A percentile compares a stretch with the other conserved stretches of the same genome.
Evolutionary conservation across 805 yeast species (phyloP).

Genomic region (Ascoidea tarda): DNA sequence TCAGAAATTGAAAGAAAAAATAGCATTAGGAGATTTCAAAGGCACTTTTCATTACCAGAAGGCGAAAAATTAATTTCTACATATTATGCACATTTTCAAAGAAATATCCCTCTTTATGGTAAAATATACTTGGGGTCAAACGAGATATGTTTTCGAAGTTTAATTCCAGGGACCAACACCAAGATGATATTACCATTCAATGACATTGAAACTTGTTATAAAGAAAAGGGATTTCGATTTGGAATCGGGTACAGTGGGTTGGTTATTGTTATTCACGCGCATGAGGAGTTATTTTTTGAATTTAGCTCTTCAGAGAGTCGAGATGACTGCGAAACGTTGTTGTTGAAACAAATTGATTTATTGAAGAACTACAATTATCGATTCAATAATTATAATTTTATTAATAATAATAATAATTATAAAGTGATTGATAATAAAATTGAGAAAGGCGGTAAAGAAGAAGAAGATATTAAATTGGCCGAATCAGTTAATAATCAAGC

Average conservation of each 20-base stretch:
- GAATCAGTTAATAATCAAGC: conserved; percentile 17
- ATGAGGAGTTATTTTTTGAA: conserved; percentile 66
- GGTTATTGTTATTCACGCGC: conserved; percentile 55
- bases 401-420: background rate
- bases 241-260: conserved; percentile 49
- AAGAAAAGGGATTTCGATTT: conserved; percentile 55
- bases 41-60: conserved; percentile 49
- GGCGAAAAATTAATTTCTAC: conserved; percentile 43
- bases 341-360: conserved; percentile 36
- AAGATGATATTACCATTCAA: conserved; percentile 69
- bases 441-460: conserved; percentile 4
- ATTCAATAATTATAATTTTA: too few species aligned
- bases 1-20: conserved; percentile 26
- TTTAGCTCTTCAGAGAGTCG: conserved; percentile 50
- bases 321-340: conserved; percentile 54
- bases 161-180: conserved; percentile 65
- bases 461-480: conserved; percentile 19
- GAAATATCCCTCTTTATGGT: conserved; percentile 72
- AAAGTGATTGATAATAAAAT: conserved; percentile 2
- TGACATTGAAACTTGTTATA: conserved; percentile 57
- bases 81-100: conserved; percentile 55
- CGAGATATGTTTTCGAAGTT: conserved; percentile 66
- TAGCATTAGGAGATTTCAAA: conserved; percentile 44
- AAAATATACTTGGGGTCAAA: conserved; percentile 59
- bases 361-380: conserved; percentile 14